These are phyloP conservation scores for Cercospora citrullina DNA, from an alignment of 2,329 filamentous ascomycete genomes.

Conservation along the genomic window DNA sequence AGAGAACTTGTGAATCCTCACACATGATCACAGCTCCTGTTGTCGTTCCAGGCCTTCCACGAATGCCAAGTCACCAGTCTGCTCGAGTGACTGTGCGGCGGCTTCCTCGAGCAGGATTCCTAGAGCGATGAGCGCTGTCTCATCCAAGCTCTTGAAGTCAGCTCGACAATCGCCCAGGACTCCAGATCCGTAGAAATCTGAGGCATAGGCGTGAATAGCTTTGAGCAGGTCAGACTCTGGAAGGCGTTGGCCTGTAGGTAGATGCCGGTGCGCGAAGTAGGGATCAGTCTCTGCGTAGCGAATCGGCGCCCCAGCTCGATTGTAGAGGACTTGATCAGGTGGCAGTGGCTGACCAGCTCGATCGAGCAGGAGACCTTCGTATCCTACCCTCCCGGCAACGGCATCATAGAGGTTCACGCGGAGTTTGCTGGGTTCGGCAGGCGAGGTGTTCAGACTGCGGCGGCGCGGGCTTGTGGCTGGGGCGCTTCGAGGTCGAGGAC, in stretches of 20 bases:
- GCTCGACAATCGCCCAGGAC: conserved; percentile 26
- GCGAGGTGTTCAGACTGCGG: neutral
- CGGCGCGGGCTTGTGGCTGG: neutral
- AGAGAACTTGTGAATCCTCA: neutral
- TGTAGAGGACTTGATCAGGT: conserved; percentile 72
- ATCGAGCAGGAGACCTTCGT: conserved; percentile 45
- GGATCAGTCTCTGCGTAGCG: conserved; percentile 71
- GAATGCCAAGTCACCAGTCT: conserved; percentile 69
- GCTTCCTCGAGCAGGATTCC: conserved; percentile 75
- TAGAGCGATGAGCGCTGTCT: conserved; percentile 73
- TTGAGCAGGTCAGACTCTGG: conserved; percentile 71
- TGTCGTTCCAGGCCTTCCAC: conserved; percentile 50
- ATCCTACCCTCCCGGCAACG: conserved; percentile 59
- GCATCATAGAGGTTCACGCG: conserved; percentile 66
- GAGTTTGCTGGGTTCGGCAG: conserved; percentile 3
- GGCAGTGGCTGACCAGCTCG: conserved; percentile 49
- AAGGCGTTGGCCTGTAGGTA: conserved; percentile 54
- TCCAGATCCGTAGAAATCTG: conserved; percentile 61
- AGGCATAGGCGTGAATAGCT: conserved; percentile 66
- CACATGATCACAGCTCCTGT: neutral
- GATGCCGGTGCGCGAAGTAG: conserved; percentile 64
- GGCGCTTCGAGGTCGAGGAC: conserved; percentile 1
- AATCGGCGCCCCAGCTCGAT: conserved; percentile 61
- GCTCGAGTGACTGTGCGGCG: conserved; percentile 60
- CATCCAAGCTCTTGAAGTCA: conserved; percentile 67